Evolutionary conservation across 1,284 basidiomycete species (phyloP).

Genomic region (Kalmanozyma brasiliensis): DNA sequence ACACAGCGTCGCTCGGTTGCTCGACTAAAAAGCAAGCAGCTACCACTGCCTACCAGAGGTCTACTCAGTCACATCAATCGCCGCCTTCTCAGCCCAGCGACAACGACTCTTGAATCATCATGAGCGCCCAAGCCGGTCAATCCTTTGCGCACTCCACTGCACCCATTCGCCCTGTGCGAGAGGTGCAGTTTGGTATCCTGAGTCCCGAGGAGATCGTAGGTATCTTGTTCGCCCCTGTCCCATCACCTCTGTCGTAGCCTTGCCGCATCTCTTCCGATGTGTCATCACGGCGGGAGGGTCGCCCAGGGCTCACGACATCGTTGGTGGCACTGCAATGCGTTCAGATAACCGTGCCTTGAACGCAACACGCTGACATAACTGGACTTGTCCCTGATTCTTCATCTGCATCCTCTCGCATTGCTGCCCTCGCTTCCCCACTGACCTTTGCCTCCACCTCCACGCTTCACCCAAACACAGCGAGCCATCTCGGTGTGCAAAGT

Average conservation of each 20-base stretch:
- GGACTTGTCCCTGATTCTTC: background rate
- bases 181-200: conserved; percentile 99
- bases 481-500: conserved; percentile 97
- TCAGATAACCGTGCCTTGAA: conserved; percentile 10
- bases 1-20: no score
- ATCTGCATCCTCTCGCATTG: background rate
- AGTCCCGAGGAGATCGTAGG: conserved; percentile 94
- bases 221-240: conserved; percentile 27
- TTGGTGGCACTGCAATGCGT: conserved; percentile 5
- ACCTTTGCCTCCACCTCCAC: conserved; percentile 2
- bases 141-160: conserved; percentile 83
- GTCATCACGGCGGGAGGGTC: background rate
- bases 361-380: conserved; percentile 18
- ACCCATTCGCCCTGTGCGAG: conserved; percentile 82
- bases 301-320: background rate
- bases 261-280: background rate
- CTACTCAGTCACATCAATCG: background rate
- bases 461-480: conserved; percentile 73
- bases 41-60: no score
- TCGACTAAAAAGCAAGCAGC: no score
- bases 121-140: conserved; percentile 56
- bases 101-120: conserved; percentile 16
- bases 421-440: background rate
- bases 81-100: background rate
- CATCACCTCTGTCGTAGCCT: conserved; percentile 2